Evolutionary conservation across 1,139 yeast genomes (phyloP), one percentile per base, ranked within the genome.

Genomic region (Nakaseomyces nivariensis): DNA sequence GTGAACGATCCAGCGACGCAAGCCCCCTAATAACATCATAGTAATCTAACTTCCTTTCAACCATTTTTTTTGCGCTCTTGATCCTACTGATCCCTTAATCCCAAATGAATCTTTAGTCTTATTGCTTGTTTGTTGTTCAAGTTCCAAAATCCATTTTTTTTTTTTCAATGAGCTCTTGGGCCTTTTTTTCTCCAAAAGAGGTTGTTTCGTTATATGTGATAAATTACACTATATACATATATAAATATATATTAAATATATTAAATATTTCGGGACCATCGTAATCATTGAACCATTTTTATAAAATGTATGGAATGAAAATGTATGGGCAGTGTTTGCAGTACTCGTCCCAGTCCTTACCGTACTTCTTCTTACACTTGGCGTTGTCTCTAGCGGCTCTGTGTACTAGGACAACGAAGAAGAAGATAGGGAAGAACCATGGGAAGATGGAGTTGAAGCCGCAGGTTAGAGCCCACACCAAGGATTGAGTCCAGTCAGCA

Each of bases 401-500:
- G 69, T 92, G 98, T 48, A 84, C 69, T 66, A 92, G 79, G 55
- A 89, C 96, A 59, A 83, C 73, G 55, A 89, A 78, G 78, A 89
- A 92, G 73, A 92, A 92, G 37, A 75, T 72, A 2, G 98, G 97
- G 79, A 85, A 92, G 71, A 92, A 92, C 92, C 96, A 92, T 45
- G 97, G 96, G 73, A 92, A 79, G 48, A 92, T 87, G 4, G 96
- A 85, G 41, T 73, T 75, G 67, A 82, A 81, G 1, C 98, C 98
- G 68, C 97, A 88, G 56, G 83, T 78, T 55, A 92, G 74, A 8
- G 94, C 96, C 98, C 98, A 92, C 47, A 94, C 78, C 58, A 87
- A 72, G 49, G 95, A 79, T 72, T 88, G 96, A 48, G 78, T 72
- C 75, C 83, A 89, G 68, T 92, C 98, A 37, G 96, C 97, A 45